Evolutionary conservation across 352 stramenopile species (phyloP), one percentile per base, ranked within the genome.

Genomic region (Globisporangium alternatum): DNA sequence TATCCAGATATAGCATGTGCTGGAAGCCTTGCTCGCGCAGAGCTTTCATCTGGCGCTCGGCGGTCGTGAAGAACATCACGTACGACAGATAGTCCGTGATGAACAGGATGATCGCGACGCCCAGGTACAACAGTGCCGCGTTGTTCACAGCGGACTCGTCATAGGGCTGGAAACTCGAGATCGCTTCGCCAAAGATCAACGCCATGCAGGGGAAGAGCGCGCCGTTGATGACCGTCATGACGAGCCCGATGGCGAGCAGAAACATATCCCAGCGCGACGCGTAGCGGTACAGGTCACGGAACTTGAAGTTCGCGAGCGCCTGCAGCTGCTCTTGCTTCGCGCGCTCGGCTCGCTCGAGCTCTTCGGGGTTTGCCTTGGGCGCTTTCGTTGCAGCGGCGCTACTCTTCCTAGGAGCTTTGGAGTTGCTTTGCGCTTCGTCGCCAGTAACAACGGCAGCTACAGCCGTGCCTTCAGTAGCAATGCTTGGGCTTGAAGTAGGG

Each of bases 1-100:
- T 80, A 41, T 88, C 71, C 57, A 83, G 56, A 45, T 81, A 65
- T 28, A 88, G 67, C 72, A 88, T 81, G 65, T 82, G 75, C 19
- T 58, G 59, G 31, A 88, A 54, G 10, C 58, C 67, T 21, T 71
- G 48, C 1, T 60, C 60, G 5, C 78, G 71, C 12, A 88, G 62
- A 12, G 53, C 47, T 58, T 84, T 79, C 73, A 88, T 78, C 56
- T 83, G 76, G 13, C 76, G 73, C 64, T 83, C 76, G 8, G 76
- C 67, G 0, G 66, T 65, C 5, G 43, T 62, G 17, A 55, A 68
- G 66, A 81, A 78, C 17, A 70, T 37, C 37, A 73, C 41, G 55
- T 69, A 83, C 21, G 68, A 67, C 3, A 48, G 55, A 49, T 73
- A 81, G 28, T 72, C 61, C 8, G 72, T 71, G 56, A 70, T 10